Conservation (phyloP, 768 basidiomycete genomes). For the Boletus sp. region DNA sequence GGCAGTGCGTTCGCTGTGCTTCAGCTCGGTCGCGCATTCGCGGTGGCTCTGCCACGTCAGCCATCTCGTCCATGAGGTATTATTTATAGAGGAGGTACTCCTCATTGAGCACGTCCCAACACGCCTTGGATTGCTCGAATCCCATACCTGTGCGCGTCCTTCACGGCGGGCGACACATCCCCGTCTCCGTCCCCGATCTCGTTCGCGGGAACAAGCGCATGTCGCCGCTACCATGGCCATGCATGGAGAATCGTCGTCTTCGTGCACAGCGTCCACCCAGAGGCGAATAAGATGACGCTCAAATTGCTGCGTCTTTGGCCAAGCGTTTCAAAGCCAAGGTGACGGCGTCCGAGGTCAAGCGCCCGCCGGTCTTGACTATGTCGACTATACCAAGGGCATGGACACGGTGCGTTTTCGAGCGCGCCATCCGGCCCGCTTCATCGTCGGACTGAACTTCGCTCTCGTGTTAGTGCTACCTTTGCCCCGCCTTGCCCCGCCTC, state of each 20-base stretch:
- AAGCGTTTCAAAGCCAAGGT: slow-evolving; percentile 33
- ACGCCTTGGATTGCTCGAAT: slow-evolving; percentile 54
- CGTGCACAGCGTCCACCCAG: slow-evolving; percentile 64
- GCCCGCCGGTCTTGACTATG: slow-evolving; percentile 59
- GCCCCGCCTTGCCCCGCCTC: slow-evolving; percentile 58
- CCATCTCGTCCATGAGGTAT: slow-evolving; percentile 49
- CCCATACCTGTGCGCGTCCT: slow-evolving; percentile 56
- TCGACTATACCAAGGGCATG: slow-evolving; percentile 78
- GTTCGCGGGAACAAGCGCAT: slow-evolving; percentile 20
- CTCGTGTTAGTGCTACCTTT: slow-evolving; percentile 62
- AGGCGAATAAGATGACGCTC: slow-evolving; percentile 81
- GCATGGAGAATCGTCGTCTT: slow-evolving; percentile 55
- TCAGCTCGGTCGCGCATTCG: background rate
- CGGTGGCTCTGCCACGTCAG: slow-evolving; percentile 2
- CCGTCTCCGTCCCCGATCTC: background rate
- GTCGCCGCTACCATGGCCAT: slow-evolving; percentile 68
- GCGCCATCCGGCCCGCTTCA: background rate
- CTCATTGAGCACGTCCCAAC: slow-evolving; percentile 63
- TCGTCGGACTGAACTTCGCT: background rate
- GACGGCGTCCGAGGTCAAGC: background rate
- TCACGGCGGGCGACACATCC: slow-evolving; percentile 6
- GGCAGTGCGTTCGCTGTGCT: background rate
- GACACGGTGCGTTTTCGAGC: slow-evolving; percentile 49
- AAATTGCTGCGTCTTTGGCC: slow-evolving; percentile 55
- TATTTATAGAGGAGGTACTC: slow-evolving; percentile 69